Percentiles rank a stretch among this genome's conserved stretches.
phyloP scores from a whole-genome alignment of 1,139 yeast species.

The Kurtzmaniella quercitrusa region DNA sequence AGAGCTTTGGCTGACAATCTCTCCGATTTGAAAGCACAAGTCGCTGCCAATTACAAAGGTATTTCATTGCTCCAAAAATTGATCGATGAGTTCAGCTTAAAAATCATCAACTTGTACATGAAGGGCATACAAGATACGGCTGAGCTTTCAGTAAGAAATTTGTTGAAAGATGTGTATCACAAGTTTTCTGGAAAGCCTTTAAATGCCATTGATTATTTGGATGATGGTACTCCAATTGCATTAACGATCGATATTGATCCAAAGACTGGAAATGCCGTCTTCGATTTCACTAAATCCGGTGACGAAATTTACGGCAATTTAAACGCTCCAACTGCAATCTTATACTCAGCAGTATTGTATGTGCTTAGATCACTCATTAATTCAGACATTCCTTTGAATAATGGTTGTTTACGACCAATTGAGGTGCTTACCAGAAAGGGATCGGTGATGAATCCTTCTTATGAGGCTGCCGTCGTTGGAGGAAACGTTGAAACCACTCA shows the following conservation, averaged over 20 bases:
- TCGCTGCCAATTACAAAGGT: constrained; percentile 41
- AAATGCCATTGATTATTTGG: constrained; percentile 37
- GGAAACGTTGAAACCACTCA: constrained; percentile 89
- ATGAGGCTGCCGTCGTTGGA: constrained; percentile 83
- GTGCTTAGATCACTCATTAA: constrained; percentile 72
- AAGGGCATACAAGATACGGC: constrained; percentile 42
- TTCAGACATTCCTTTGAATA: constrained; percentile 78
- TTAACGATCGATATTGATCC: constrained; percentile 31
- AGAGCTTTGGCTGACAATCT: constrained; percentile 39
- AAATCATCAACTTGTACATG: constrained; percentile 40
- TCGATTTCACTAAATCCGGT: constrained; percentile 41
- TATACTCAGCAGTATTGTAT: constrained; percentile 77
- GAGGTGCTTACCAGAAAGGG: constrained; percentile 63
- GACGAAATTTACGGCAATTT: constrained; percentile 43
- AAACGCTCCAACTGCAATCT: constrained; percentile 58
- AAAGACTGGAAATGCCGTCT: constrained; percentile 33
- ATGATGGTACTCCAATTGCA: constrained; percentile 43
- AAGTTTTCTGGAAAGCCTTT: constrained; percentile 35
- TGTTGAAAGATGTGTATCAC: constrained; percentile 31
- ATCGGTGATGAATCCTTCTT: constrained; percentile 64
- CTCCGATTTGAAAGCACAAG: constrained; percentile 44
- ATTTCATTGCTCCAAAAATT: constrained; percentile 29
- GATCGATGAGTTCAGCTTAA: constrained; percentile 28
- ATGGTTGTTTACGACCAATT: constrained; percentile 77
- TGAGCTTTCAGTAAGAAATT: constrained; percentile 36